Evolutionary conservation across 2,329 filamentous ascomycete genomes (phyloP).

Genomic region (Colletotrichum sidae): DNA sequence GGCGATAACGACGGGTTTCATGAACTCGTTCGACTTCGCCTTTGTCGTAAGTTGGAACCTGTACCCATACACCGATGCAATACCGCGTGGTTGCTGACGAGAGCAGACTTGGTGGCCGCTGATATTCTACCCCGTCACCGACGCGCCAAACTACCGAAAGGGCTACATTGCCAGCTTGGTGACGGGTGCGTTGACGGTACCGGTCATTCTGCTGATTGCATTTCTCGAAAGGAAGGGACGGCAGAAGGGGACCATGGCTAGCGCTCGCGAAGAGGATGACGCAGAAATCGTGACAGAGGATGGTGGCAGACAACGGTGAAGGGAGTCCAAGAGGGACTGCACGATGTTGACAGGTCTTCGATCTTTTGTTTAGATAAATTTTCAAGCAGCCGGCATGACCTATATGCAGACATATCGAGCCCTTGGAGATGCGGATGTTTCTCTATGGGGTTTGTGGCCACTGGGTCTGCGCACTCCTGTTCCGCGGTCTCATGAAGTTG

Average conservation of each 20-base stretch:
- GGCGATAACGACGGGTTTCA: constrained; percentile 56
- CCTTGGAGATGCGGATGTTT: too few relatives aligned
- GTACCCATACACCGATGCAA: neutral
- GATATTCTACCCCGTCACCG: constrained; percentile 54
- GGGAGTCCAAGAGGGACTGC: too few relatives aligned
- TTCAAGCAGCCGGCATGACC: too few relatives aligned
- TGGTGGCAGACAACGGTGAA: too few relatives aligned
- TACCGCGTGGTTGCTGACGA: neutral
- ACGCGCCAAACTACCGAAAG: constrained; percentile 51
- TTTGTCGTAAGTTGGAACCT: constrained; percentile 45
- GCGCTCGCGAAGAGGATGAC: neutral
- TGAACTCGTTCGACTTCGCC: constrained; percentile 57
- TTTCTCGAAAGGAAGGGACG: constrained; percentile 47
- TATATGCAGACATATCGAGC: too few relatives aligned
- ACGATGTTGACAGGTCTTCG: too few relatives aligned
- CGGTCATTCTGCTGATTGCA: constrained; percentile 50
- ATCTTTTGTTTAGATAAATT: too few relatives aligned
- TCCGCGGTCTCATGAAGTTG: too few relatives aligned
- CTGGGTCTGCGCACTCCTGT: too few relatives aligned
- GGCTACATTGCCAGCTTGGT: constrained; percentile 54
- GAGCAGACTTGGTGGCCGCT: constrained; percentile 52
- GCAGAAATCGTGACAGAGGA: neutral
- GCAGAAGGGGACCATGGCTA: constrained; percentile 10
- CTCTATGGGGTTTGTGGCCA: too few relatives aligned
- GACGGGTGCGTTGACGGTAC: constrained; percentile 50